Conservation (phyloP, 805 yeast genomes). For the Saccharomycopsis sp. region DNA sequence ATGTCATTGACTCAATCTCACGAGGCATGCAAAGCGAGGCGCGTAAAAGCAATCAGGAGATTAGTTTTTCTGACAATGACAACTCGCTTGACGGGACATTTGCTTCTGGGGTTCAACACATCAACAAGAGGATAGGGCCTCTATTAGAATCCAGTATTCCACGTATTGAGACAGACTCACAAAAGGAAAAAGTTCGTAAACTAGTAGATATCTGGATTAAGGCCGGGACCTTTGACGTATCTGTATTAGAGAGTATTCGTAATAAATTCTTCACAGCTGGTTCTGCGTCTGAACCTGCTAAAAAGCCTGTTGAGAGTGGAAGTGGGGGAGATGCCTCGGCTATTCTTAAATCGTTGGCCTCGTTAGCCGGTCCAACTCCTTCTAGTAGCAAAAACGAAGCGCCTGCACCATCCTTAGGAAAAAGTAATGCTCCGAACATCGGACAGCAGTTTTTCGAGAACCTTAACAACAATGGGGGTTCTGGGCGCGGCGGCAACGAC, state of each 20-base stretch:
- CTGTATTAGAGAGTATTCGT: slow-evolving; percentile 48
- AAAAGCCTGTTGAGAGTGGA: not conserved
- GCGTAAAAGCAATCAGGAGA: slow-evolving; percentile 31
- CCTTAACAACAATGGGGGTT: not conserved
- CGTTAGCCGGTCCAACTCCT: slow-evolving; percentile 46
- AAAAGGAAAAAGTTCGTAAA: slow-evolving; percentile 69
- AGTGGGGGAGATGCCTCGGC: slow-evolving; percentile 47
- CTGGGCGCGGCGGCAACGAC: not conserved
- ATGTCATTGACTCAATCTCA: slow-evolving; percentile 87
- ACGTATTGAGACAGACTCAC: slow-evolving; percentile 46
- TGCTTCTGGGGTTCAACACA: slow-evolving; percentile 63
- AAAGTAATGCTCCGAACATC: slow-evolving; percentile 13
- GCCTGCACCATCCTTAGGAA: slow-evolving; percentile 14
- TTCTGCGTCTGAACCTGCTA: slow-evolving; percentile 12
- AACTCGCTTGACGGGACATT: slow-evolving; percentile 61
- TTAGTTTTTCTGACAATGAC: not conserved
- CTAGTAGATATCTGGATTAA: slow-evolving; percentile 90
- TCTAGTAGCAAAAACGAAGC: slow-evolving; percentile 9
- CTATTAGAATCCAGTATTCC: slow-evolving; percentile 56
- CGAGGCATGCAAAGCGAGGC: slow-evolving; percentile 79
- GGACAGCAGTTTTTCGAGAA: slow-evolving; percentile 13
- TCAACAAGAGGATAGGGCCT: slow-evolving; percentile 57
- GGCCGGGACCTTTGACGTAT: slow-evolving; percentile 65
- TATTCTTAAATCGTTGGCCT: slow-evolving; percentile 63
- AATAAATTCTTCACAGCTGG: slow-evolving; percentile 43